Percentiles rank a stretch among this genome's conserved stretches.
phyloP scores from a whole-genome alignment of 202 grass and related monocot genomes.

The Zizania palustris region DNA sequence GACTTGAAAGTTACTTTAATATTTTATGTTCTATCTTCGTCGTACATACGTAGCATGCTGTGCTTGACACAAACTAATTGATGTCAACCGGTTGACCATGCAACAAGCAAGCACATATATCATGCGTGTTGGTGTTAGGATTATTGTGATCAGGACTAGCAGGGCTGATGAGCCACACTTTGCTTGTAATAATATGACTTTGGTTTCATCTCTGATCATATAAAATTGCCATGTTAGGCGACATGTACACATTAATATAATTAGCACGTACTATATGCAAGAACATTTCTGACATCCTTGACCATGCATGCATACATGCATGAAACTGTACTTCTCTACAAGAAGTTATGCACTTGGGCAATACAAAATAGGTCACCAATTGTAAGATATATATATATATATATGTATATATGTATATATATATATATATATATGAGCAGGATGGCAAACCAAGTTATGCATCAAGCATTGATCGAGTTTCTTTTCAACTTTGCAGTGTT shows the following conservation, averaged over 20 bases:
- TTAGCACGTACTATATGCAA: background rate
- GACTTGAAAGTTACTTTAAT: constrained; percentile 25
- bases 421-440: too few species aligned
- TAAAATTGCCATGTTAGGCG: constrained; percentile 28
- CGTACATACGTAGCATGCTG: too few species aligned
- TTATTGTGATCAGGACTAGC: constrained; percentile 38
- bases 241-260: too few species aligned
- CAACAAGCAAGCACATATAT: background rate
- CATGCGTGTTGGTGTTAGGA: constrained; percentile 32
- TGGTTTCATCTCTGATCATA: constrained; percentile 8
- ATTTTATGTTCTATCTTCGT: constrained; percentile 2
- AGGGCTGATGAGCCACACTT: constrained; percentile 1
- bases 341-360: background rate
- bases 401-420: too few species aligned
- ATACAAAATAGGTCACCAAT: background rate
- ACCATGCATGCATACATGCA: background rate
- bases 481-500: background rate
- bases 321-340: background rate
- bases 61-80: background rate
- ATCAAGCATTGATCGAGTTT: constrained; percentile 22
- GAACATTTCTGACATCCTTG: background rate
- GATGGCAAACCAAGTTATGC: constrained; percentile 15
- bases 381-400: too few species aligned
- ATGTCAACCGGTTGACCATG: constrained; percentile 39
- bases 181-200: constrained; percentile 30